Evolutionary conservation across 2,329 filamentous ascomycete species (phyloP).

Genomic region (Verticillium nubilum): DNA sequence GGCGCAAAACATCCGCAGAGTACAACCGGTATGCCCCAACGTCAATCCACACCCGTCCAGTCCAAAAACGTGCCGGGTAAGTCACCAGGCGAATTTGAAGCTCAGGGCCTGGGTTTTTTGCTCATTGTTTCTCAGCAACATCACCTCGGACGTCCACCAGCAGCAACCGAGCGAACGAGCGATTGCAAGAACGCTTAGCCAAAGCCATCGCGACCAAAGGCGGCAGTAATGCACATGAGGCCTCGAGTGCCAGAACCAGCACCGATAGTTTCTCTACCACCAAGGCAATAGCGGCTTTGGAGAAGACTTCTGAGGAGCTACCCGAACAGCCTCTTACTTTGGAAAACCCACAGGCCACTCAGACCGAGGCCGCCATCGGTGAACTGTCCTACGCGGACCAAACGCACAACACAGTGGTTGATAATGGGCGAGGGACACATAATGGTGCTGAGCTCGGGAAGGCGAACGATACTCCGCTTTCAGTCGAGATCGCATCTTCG

Average conservation of each 20-base stretch:
- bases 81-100: not conserved
- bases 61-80: not conserved
- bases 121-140: not conserved
- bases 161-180: conserved; percentile 63
- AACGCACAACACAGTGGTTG: not conserved
- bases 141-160: conserved; percentile 41
- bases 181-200: conserved; percentile 83
- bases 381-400: not conserved
- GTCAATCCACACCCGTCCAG: conserved; percentile 19
- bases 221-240: conserved; percentile 2
- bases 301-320: not conserved
- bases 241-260: conserved; percentile 5
- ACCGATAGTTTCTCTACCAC: not conserved
- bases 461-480: not conserved
- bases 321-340: not conserved
- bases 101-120: not conserved
- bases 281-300: not conserved
- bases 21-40: conserved; percentile 24
- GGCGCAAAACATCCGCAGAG: conserved; percentile 5
- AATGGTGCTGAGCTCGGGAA: not conserved
- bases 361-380: not conserved
- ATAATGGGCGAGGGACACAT: not conserved
- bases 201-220: conserved; percentile 73
- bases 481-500: not conserved
- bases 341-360: not conserved